Conservation (phyloP, 805 yeast species). For the Yarrowia divulgata region DNA sequence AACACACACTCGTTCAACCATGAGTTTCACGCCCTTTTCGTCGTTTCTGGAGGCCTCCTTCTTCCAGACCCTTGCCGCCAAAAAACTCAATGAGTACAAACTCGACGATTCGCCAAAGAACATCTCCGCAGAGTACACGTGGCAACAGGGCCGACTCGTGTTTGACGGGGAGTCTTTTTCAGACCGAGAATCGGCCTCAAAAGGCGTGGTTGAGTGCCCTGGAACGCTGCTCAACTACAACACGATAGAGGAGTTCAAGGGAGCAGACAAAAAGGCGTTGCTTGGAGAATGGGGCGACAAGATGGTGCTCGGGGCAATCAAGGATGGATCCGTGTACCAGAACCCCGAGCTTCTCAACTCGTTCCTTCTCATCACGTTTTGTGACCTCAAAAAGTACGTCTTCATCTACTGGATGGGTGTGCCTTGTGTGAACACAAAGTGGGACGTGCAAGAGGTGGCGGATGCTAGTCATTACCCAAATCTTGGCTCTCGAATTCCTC, state of each 20-base stretch:
- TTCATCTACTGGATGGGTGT: constrained; percentile 90
- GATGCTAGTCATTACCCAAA: neutral
- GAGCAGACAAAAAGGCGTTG: constrained; percentile 65
- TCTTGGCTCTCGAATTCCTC: neutral
- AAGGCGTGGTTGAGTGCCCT: constrained; percentile 45
- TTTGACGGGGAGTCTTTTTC: constrained; percentile 45
- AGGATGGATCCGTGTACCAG: constrained; percentile 50
- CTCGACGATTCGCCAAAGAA: constrained; percentile 55
- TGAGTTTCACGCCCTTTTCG: constrained; percentile 58
- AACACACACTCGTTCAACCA: neutral
- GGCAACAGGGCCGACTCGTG: constrained; percentile 23
- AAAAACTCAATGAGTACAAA: constrained; percentile 76
- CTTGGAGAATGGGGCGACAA: constrained; percentile 55
- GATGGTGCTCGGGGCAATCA: constrained; percentile 47
- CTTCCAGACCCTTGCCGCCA: constrained; percentile 73
- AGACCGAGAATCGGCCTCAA: constrained; percentile 39
- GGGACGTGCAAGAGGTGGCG: constrained; percentile 51
- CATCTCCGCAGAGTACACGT: constrained; percentile 20
- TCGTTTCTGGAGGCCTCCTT: constrained; percentile 88
- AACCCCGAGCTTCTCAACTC: constrained; percentile 55
- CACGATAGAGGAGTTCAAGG: constrained; percentile 85
- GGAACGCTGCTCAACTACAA: constrained; percentile 70
- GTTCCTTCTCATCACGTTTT: constrained; percentile 69
- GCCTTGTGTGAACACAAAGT: constrained; percentile 66
- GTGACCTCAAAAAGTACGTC: constrained; percentile 87